These are phyloP conservation scores for Debaryomyces tyrocola DNA, from an alignment of 805 yeast genomes.

Conservation along the genomic window DNA sequence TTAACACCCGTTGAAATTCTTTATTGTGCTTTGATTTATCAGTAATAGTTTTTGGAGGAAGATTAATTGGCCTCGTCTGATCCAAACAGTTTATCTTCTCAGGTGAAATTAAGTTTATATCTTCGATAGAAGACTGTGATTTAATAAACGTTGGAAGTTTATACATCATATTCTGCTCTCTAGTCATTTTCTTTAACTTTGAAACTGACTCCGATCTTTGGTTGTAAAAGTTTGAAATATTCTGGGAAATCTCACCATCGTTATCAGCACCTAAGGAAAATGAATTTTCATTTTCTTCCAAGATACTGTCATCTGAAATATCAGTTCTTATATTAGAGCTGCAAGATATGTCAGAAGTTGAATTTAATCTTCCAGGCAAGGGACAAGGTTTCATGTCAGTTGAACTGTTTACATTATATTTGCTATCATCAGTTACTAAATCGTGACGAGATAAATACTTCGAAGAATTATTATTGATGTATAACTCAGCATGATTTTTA, in stretches of 20 bases:
- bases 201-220: slow-evolving; percentile 36
- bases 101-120: slow-evolving; percentile 56
- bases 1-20: slow-evolving; percentile 49
- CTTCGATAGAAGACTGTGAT: slow-evolving; percentile 52
- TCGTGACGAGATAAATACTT: slow-evolving; percentile 24
- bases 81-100: slow-evolving; percentile 57
- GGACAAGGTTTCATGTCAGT: slow-evolving; percentile 30
- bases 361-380: slow-evolving; percentile 26
- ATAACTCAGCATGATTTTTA: slow-evolving; percentile 34
- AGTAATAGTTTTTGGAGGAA: slow-evolving; percentile 60
- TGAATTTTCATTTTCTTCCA: slow-evolving; percentile 17
- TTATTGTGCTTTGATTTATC: slow-evolving; percentile 59
- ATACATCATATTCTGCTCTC: slow-evolving; percentile 34
- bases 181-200: slow-evolving; percentile 27
- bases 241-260: slow-evolving; percentile 35
- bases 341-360: slow-evolving; percentile 7
- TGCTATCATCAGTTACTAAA: slow-evolving; percentile 22
- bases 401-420: slow-evolving; percentile 19
- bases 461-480: slow-evolving; percentile 16
- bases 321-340: slow-evolving; percentile 3
- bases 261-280: slow-evolving; percentile 16
- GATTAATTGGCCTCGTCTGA: slow-evolving; percentile 67
- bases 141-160: slow-evolving; percentile 39
- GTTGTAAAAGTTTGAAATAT: slow-evolving; percentile 36
- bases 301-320: slow-evolving; percentile 13